A percentile compares a stretch with the other conserved stretches of the same genome.
Conservation (phyloP, 2,329 filamentous ascomycete species). For the Sporothrix sp. region DNA sequence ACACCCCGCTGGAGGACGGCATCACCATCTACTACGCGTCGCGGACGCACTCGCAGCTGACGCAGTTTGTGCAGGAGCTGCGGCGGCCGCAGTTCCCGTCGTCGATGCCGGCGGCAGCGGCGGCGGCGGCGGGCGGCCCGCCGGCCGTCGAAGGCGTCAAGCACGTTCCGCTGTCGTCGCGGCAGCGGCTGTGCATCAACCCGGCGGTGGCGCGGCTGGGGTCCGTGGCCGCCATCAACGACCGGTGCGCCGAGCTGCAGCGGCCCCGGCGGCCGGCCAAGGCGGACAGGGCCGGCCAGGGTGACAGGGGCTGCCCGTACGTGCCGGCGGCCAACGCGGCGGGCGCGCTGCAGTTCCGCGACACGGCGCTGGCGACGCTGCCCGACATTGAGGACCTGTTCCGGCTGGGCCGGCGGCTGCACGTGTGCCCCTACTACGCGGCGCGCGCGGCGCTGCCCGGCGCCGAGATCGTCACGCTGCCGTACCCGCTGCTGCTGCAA, state of each 20-base stretch:
- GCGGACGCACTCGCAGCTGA: conserved; percentile 82
- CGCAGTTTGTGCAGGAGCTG: conserved; percentile 78
- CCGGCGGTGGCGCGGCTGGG: conserved; percentile 63
- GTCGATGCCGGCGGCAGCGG: conserved; percentile 43
- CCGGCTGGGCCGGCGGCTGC: conserved; percentile 63
- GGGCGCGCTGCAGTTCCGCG: conserved; percentile 70
- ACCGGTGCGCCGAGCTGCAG: conserved; percentile 83
- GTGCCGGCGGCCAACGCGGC: conserved; percentile 66
- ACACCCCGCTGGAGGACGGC: conserved; percentile 60
- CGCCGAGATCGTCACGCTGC: conserved; percentile 83
- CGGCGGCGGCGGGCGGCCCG: neutral
- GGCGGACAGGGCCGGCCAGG: conserved; percentile 43
- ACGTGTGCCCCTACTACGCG: conserved; percentile 94
- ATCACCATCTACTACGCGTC: conserved; percentile 84
- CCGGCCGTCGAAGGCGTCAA: conserved; percentile 53
- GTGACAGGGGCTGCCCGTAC: conserved; percentile 49
- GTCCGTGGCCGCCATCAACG: conserved; percentile 76
- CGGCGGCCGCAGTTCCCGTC: conserved; percentile 68
- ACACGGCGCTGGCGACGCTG: conserved; percentile 72
- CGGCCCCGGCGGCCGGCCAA: conserved; percentile 55
- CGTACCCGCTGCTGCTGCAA: conserved; percentile 84
- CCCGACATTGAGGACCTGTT: conserved; percentile 91
- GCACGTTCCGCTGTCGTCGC: conserved; percentile 72
- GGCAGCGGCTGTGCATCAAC: conserved; percentile 87
- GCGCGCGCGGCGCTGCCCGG: conserved; percentile 72